Base-by-base conservation (phyloP, 352 stramenopile species). In the Thraustochytrium sp. region DNA sequence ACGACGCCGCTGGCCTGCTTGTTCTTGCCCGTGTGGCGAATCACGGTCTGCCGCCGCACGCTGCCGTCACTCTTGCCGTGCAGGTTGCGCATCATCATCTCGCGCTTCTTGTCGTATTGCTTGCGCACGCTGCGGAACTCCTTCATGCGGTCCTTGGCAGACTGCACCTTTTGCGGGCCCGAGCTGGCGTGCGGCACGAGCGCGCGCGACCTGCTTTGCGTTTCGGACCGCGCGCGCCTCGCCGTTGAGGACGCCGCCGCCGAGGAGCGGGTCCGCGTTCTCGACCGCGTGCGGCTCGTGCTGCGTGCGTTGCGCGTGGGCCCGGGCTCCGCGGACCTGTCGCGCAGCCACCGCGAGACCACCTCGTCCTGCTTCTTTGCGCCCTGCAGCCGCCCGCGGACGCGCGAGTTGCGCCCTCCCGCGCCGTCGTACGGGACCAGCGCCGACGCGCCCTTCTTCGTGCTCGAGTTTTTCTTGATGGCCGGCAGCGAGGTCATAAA, bases 51-150 rank as follows among this genome's bases (percentile, higher is more conserved):
- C 21, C 59, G 59, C 13, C 59, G 59, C 8, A 72, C 59, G 8
- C 59, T 72, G 59, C 59, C 59, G 26, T 72, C 59, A 44, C 59
- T 72, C 40, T 72, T 72, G 36, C 59, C 59, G 26, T 72, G 59
- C 59, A 72, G 46, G 46, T 72, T 72, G 40, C 59, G 59, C 59
- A 72, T 72, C 59, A 72, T 72, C 40, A 49, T n/a, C 36, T 72
- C 59, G 34, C 59, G 18, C 68, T 80, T 80, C 44, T 72, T 61
- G 29, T 80, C 53, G 34, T 63, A 80, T 46, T 80, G 68, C 68
- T 72, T 61, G 51, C 68, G 68, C 13, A 80, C 68, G 34, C 76
- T 44, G 11, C 53, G 42, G 51, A 80, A 80, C 42, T 80, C 68
- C 46, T 26, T 44, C 68, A 80, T 65, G 18, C 68, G 68, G 44